phyloP scores from a whole-genome alignment of 1,139 yeast species.

The Hansenula anomala region DNA sequence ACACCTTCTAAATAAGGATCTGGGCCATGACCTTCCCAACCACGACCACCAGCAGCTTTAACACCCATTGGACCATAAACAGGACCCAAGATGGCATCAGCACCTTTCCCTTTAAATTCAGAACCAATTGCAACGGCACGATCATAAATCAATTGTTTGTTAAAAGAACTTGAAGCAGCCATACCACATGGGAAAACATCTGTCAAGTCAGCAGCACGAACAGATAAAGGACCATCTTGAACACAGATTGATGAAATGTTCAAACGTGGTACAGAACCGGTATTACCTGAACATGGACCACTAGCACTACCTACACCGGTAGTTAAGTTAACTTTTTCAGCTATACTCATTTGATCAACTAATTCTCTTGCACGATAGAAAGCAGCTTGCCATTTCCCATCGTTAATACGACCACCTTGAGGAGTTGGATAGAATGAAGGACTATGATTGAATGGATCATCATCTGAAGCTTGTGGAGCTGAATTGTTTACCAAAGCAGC shows the following conservation, averaged over 20 bases:
- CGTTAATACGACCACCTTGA: constrained; percentile 9
- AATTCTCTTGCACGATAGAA: constrained; percentile 46
- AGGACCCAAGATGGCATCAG: constrained; percentile 56
- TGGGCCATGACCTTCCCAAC: constrained; percentile 51
- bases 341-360: constrained; percentile 45
- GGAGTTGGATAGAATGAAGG: constrained; percentile 11
- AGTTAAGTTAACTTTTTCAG: constrained; percentile 56
- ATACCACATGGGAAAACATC: constrained; percentile 53
- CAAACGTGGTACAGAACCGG: constrained; percentile 51
- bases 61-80: constrained; percentile 43
- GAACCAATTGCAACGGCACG: constrained; percentile 52
- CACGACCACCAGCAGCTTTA: constrained; percentile 56
- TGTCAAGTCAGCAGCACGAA: constrained; percentile 47
- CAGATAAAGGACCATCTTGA: constrained; percentile 61
- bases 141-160: constrained; percentile 41
- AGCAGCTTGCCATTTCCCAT: constrained; percentile 45
- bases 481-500: neutral
- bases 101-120: constrained; percentile 50
- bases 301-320: constrained; percentile 56
- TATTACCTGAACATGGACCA: constrained; percentile 60
- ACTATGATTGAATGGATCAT: neutral
- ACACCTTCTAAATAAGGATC: constrained; percentile 59
- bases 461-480: neutral
- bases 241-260: constrained; percentile 51
- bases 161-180: constrained; percentile 52